phyloP scores from a whole-genome alignment of 2,329 filamentous ascomycete genomes.

The Ophiostoma sp. region DNA sequence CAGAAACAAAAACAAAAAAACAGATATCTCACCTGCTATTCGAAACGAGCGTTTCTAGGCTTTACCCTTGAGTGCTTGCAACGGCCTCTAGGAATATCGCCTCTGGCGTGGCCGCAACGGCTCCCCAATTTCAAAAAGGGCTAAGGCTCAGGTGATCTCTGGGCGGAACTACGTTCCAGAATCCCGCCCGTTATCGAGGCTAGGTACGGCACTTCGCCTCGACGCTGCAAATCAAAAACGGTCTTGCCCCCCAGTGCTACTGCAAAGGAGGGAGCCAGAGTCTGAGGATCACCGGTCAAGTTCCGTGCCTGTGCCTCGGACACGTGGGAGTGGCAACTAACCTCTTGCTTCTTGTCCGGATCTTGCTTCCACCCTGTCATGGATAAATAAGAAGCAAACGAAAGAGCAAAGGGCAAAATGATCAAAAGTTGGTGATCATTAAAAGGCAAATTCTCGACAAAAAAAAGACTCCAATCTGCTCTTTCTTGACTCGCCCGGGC shows the following conservation, averaged over 20 bases:
- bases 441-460: slow-evolving; percentile 8
- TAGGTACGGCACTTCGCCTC: neutral
- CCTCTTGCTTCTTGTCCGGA: neutral
- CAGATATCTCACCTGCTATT: no score
- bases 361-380: neutral
- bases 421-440: neutral
- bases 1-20: neutral
- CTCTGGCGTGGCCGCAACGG: slow-evolving; percentile 1
- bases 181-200: slow-evolving; percentile 4
- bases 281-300: neutral
- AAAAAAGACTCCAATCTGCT: neutral
- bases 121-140: neutral
- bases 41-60: neutral
- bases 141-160: neutral
- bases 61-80: neutral
- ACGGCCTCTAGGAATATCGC: neutral
- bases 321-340: slow-evolving; percentile 16
- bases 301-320: neutral
- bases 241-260: slow-evolving; percentile 11
- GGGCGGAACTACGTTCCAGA: neutral
- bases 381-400: slow-evolving; percentile 18
- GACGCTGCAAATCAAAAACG: neutral
- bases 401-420: neutral
- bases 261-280: slow-evolving; percentile 7
- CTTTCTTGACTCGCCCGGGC: neutral